phyloP scores from a whole-genome alignment of 208 protist genomes.

The Phytomonas francai region DNA sequence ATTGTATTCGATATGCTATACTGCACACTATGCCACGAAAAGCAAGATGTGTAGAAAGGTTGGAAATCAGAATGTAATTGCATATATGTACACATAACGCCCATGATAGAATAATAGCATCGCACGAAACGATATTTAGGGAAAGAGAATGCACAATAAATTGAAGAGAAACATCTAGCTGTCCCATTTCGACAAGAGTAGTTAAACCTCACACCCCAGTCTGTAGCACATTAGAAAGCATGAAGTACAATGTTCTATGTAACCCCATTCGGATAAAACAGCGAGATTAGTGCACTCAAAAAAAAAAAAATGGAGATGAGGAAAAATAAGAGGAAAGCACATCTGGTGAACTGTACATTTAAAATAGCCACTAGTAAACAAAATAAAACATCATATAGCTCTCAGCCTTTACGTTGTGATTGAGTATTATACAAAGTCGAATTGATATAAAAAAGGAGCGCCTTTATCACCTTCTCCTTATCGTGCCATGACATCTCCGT shows the following conservation, averaged over 20 bases:
- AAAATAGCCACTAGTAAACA: conserved; percentile 8
- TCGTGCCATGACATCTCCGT: conserved; percentile 63
- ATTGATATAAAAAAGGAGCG: conserved; percentile 78
- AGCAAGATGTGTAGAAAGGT: not conserved
- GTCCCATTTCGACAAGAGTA: not conserved
- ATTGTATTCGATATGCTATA: not conserved
- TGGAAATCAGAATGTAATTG: not conserved
- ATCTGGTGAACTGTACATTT: not conserved
- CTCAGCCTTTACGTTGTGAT: not conserved
- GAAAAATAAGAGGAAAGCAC: not conserved
- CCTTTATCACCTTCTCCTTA: conserved; percentile 83
- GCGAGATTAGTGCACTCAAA: conserved; percentile 1
- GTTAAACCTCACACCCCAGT: not conserved
- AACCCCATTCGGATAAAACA: not conserved
- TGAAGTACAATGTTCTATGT: not conserved
- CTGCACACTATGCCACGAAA: not conserved
- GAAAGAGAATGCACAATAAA: not conserved
- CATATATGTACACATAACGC: not conserved
- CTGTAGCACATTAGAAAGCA: not conserved
- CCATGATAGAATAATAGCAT: not conserved
- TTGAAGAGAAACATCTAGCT: not conserved
- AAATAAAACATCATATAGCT: not conserved
- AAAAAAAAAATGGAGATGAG: not conserved
- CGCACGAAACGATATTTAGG: not conserved
- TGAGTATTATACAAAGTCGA: conserved; percentile 40